Evolutionary conservation across 345 rosid genomes (phyloP), one percentile per base, ranked within the genome.

Genomic region (Arabis hirsuta): DNA sequence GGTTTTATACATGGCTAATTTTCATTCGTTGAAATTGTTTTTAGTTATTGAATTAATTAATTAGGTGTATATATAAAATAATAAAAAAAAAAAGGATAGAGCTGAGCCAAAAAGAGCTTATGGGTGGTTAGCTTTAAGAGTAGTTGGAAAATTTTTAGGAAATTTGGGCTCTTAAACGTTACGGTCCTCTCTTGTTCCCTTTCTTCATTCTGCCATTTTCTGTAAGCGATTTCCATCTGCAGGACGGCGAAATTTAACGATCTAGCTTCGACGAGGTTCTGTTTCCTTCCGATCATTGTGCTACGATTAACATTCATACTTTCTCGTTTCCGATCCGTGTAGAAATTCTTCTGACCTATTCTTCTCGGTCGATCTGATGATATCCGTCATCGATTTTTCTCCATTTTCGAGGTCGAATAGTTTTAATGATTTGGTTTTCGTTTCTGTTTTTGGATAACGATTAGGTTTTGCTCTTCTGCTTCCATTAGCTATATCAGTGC

Each of bases 251-350:
- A n/a, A 38, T 41, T 13, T 11, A 54, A 65, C 77, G 72, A 65
- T 73, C 66, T 47, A 39, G 7, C 60, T 13, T n/a, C 54, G 19
- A 67, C 78, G 22, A 74, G 78, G 73, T 67, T 42, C 54, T 19
- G 53, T 65, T 48, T 48, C 12, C 27, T 66, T 50, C 51, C 67
- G 55, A 74, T 52, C 55, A 58, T 67, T 24, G n/a, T n/a, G n/a
- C n/a, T n/a, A n/a, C n/a, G n/a, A n/a, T n/a, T 42, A 47, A 52
- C 39, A 5, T 41, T 41, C 7, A 11, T 55, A 0, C 55, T 1
- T 47, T 56, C 24, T 65, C 55, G 27, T 56, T 36, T 56, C 1
- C 20, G 34, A 38, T 64, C 64, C 42, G 20, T 1, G 45, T 34
- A 9, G 1, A 6, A 14, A 9, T 38, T 16, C 2, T 43, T 19